Evolutionary conservation across 2,329 filamentous ascomycete species (phyloP).

Genomic region (Calonectria leucothoes): DNA sequence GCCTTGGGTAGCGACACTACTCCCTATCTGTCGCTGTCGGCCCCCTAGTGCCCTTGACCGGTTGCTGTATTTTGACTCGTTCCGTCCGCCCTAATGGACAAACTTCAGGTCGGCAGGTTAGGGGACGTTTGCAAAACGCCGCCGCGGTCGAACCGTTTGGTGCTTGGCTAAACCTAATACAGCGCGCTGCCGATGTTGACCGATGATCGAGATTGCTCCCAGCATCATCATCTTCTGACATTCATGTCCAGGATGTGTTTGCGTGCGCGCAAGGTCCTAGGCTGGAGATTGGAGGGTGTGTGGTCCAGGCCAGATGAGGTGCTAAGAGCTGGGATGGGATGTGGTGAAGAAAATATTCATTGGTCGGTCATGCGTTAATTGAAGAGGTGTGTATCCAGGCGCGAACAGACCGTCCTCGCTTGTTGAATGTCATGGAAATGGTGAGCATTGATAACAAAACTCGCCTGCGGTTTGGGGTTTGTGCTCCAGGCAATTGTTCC

Average conservation of each 20-base stretch:
- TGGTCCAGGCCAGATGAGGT: neutral
- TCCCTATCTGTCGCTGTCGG: neutral
- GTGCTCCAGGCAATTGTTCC: slow-evolving; percentile 1
- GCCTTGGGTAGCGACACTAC: neutral
- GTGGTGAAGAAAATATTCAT: neutral
- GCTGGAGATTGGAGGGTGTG: slow-evolving; percentile 6
- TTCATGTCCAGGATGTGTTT: neutral
- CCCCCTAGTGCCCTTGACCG: neutral
- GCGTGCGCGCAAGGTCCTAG: neutral
- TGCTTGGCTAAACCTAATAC: neutral
- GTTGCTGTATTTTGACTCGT: neutral
- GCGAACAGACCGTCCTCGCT: slow-evolving; percentile 8
- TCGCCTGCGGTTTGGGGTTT: slow-evolving; percentile 4
- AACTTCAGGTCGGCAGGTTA: neutral
- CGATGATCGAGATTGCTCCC: slow-evolving; percentile 4
- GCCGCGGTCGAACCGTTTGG: neutral
- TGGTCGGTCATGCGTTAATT: neutral
- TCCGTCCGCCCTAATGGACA: neutral
- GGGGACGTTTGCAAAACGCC: neutral
- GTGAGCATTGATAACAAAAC: slow-evolving; percentile 2
- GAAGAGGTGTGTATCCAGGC: neutral
- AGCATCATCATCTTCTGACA: neutral
- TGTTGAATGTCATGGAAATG: neutral
- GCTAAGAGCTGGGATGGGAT: neutral
- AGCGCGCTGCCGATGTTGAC: neutral